A percentile compares a stretch with the other conserved stretches of the same genome.
phyloP scores from a whole-genome alignment of 768 basidiomycete species.

The Tubosaeta brunneosetosa region DNA sequence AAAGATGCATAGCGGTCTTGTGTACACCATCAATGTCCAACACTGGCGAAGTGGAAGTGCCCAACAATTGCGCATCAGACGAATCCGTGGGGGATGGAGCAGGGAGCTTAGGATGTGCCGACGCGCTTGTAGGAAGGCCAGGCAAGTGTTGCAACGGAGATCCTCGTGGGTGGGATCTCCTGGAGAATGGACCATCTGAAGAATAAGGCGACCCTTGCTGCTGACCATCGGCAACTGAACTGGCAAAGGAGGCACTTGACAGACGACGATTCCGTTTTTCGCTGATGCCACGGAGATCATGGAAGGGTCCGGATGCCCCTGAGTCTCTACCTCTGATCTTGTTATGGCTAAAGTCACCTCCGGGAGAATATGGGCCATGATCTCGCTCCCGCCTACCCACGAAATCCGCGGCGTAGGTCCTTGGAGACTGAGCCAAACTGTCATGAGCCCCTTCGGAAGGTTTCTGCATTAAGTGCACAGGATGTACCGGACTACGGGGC shows the following conservation, averaged over 20 bases:
- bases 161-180: conserved; percentile 42
- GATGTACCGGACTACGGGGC: conserved; percentile 34
- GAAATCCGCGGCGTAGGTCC: conserved; percentile 16
- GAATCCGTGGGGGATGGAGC: conserved; percentile 38
- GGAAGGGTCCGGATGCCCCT: conserved; percentile 7
- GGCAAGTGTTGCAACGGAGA: conserved; percentile 35
- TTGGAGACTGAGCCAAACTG: conserved; percentile 14
- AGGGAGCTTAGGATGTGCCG: conserved; percentile 33
- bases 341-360: conserved; percentile 17
- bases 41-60: conserved; percentile 22
- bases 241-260: conserved; percentile 19
- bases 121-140: conserved; percentile 15
- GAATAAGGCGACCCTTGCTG: conserved; percentile 18
- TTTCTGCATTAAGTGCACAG: conserved; percentile 63
- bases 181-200: conserved; percentile 17
- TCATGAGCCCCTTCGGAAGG: conserved; percentile 24
- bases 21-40: conserved; percentile 60
- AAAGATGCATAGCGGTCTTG: conserved; percentile 76
- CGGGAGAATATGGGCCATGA: conserved; percentile 5
- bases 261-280: conserved; percentile 23
- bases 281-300: conserved; percentile 14
- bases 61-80: conserved; percentile 31
- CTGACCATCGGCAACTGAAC: conserved; percentile 19
- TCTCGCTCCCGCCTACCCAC: conserved; percentile 19
- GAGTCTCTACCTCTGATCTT: conserved; percentile 17